Evolutionary conservation across 768 basidiomycete genomes (phyloP).

Genomic region (Candolleomyces eurysporus): DNA sequence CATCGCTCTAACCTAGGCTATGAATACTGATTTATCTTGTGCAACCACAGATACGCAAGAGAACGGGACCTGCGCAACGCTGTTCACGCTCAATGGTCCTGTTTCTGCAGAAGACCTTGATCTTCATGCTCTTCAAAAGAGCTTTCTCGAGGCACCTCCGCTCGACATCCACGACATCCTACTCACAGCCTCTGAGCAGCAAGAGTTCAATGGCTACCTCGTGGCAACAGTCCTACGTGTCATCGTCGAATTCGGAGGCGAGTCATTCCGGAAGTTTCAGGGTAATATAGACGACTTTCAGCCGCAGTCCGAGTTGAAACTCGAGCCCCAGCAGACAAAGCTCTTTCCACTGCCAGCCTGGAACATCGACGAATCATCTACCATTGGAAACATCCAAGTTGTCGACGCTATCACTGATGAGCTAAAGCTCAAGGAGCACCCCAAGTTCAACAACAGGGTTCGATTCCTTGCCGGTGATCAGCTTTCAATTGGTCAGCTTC

Average conservation of each 20-base stretch:
- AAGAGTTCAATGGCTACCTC: conserved; percentile 13
- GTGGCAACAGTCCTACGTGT: conserved; percentile 27
- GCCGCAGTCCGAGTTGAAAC: conserved; percentile 21
- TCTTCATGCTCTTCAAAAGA: conserved; percentile 14
- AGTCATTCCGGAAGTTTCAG: conserved; percentile 23
- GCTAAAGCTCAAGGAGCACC: conserved; percentile 18
- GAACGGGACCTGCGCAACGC: conserved; percentile 37
- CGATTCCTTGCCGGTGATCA: conserved; percentile 31
- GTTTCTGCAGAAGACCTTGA: conserved; percentile 24
- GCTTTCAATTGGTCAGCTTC: conserved; percentile 31
- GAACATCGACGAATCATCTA: conserved; percentile 36
- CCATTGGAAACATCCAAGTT: conserved; percentile 33
- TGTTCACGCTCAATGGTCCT: conserved; percentile 21
- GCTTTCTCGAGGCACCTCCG: conserved; percentile 20
- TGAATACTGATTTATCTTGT: neutral
- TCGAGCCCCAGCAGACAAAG: conserved; percentile 25
- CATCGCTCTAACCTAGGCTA: neutral
- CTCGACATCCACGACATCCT: conserved; percentile 27
- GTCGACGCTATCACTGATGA: conserved; percentile 23
- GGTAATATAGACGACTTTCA: conserved; percentile 12
- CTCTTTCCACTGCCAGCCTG: conserved; percentile 28
- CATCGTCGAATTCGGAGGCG: conserved; percentile 27
- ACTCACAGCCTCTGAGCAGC: conserved; percentile 17
- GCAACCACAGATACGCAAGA: conserved; percentile 24
- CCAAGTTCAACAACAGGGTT: conserved; percentile 1